Percentiles rank a stretch among this genome's conserved stretches.
phyloP scores from a whole-genome alignment of 2,329 filamentous ascomycete genomes.

The Talaromyces amestolkiae region DNA sequence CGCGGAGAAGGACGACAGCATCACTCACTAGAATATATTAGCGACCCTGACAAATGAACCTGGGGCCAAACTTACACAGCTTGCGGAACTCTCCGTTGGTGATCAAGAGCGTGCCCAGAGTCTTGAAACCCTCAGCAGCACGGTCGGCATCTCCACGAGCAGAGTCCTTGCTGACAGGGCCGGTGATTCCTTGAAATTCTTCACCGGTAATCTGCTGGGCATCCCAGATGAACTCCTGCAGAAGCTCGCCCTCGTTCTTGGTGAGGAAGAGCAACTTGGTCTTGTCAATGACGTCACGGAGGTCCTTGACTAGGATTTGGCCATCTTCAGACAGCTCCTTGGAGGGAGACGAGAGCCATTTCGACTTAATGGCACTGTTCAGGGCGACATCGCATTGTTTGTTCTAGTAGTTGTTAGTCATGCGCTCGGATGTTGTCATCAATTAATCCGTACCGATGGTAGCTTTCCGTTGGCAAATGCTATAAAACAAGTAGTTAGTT shows the following conservation, averaged over 20 bases:
- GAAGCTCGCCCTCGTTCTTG: conserved; percentile 91
- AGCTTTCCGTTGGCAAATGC: conserved; percentile 88
- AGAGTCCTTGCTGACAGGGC: conserved; percentile 70
- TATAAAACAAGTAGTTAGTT: conserved; percentile 30
- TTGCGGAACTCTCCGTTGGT: conserved; percentile 97
- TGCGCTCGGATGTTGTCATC: background rate
- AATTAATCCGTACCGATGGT: conserved; percentile 66
- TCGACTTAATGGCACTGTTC: conserved; percentile 78
- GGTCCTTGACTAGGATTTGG: conserved; percentile 70
- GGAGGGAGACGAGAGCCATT: conserved; percentile 67
- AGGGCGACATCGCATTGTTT: conserved; percentile 93
- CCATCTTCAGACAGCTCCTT: conserved; percentile 79
- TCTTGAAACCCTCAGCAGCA: conserved; percentile 79
- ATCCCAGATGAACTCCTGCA: conserved; percentile 98
- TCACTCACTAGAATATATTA: conserved; percentile 62
- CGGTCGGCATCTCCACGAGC: conserved; percentile 81
- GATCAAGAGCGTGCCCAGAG: conserved; percentile 81
- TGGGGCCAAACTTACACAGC: conserved; percentile 61
- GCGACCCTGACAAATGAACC: background rate
- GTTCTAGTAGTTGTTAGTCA: conserved; percentile 57
- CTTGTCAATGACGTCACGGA: conserved; percentile 75
- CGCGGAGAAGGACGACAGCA: conserved; percentile 74
- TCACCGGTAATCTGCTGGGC: conserved; percentile 71
- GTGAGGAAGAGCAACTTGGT: conserved; percentile 81
- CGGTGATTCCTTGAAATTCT: conserved; percentile 60